Conservation (phyloP, 208 protist species). For the Leishmania arabica region DNA sequence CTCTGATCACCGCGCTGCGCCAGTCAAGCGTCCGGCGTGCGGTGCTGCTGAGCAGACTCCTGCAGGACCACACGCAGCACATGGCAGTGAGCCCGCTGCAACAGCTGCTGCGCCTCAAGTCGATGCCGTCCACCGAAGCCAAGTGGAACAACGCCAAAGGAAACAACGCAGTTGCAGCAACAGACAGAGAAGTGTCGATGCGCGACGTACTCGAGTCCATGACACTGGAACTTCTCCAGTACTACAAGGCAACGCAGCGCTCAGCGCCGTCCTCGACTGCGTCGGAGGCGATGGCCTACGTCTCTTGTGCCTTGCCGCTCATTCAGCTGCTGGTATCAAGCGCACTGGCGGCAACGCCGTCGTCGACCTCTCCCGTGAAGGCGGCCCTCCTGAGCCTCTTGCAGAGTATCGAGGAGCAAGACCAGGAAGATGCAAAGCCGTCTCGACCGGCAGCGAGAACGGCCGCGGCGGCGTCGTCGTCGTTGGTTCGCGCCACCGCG, state of each 20-base stretch:
- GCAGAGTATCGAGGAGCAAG: conserved; percentile 24
- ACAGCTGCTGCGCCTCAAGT: conserved; percentile 53
- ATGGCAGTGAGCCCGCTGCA: conserved; percentile 56
- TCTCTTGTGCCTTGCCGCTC: conserved; percentile 27
- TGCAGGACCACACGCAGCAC: conserved; percentile 66
- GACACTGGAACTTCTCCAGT: conserved; percentile 18
- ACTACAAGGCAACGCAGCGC: conserved; percentile 14
- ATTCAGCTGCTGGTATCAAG: conserved; percentile 28
- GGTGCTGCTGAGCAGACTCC: conserved; percentile 65
- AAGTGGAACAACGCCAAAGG: neutral
- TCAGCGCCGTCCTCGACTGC: neutral
- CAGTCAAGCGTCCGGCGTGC: conserved; percentile 37
- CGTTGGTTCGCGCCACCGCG: neutral
- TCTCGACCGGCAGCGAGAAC: neutral
- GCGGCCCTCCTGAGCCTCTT: conserved; percentile 26
- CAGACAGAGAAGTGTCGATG: neutral
- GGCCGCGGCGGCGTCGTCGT: neutral
- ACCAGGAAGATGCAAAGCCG: neutral
- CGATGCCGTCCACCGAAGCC: neutral
- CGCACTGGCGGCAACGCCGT: neutral
- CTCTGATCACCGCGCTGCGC: conserved; percentile 15
- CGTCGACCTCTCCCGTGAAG: conserved; percentile 17
- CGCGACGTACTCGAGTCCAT: conserved; percentile 28
- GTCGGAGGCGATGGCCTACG: conserved; percentile 25
- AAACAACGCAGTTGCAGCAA: neutral